Conservation (phyloP, 2,329 filamentous ascomycete species). For the Fusarium xylarioides region DNA sequence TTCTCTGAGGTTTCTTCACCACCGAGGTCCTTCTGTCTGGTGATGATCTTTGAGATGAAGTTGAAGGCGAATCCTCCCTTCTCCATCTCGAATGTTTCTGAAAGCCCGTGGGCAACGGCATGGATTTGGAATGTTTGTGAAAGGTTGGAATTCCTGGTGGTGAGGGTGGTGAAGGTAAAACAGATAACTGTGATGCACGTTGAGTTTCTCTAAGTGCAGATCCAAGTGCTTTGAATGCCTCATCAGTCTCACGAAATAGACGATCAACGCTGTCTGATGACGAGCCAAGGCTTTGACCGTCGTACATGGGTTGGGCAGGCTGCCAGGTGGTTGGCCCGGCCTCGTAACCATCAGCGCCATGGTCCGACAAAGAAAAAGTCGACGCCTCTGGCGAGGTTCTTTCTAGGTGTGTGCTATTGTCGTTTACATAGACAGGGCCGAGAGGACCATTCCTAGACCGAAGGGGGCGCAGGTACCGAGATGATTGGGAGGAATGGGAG, state of each 20-base stretch:
- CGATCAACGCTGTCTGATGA: constrained; percentile 53
- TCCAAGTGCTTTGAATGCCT: constrained; percentile 59
- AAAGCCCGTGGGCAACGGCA: constrained; percentile 36
- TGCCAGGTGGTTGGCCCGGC: constrained; percentile 18
- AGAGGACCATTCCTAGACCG: constrained; percentile 32
- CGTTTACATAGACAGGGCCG: background rate
- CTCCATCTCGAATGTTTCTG: constrained; percentile 23
- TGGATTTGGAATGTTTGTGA: constrained; percentile 37
- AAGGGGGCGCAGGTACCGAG: constrained; percentile 30
- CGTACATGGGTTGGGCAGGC: constrained; percentile 15
- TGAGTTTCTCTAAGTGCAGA: constrained; percentile 51
- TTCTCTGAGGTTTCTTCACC: constrained; percentile 55
- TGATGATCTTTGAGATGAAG: constrained; percentile 22
- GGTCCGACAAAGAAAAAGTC: constrained; percentile 39
- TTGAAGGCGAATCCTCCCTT: constrained; percentile 16
- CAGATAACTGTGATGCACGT: constrained; percentile 26
- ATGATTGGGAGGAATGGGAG: constrained; percentile 27
- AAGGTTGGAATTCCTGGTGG: constrained; percentile 21
- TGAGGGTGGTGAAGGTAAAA: constrained; percentile 23
- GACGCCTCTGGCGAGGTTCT: constrained; percentile 16
- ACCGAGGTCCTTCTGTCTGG: constrained; percentile 46
- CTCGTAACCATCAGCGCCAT: constrained; percentile 21
- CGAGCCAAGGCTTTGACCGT: constrained; percentile 28
- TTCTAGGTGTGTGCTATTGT: constrained; percentile 7
- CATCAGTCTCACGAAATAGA: constrained; percentile 60